These are phyloP conservation scores for Penicillium capsulatum DNA, from an alignment of 2,329 filamentous ascomycete genomes.

Conservation along the genomic window DNA sequence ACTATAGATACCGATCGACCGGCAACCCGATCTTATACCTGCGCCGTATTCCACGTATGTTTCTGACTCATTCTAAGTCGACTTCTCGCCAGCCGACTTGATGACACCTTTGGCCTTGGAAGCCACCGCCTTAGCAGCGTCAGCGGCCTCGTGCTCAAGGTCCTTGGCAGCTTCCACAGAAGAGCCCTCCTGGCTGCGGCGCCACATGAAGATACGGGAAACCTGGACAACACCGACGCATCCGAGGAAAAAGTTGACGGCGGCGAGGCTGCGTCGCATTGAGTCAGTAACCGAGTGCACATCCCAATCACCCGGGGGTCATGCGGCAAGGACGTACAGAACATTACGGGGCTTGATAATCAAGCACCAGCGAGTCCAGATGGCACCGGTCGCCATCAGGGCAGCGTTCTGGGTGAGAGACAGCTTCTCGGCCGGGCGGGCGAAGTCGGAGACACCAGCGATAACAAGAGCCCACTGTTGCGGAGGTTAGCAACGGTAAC, in stretches of 20 bases:
- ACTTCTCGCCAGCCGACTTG: conserved; percentile 23
- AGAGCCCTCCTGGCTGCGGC: conserved; percentile 53
- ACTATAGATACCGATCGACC: conserved; percentile 12
- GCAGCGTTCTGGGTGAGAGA: conserved; percentile 89
- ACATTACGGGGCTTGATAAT: conserved; percentile 93
- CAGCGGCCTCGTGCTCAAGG: conserved; percentile 35
- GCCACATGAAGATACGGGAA: conserved; percentile 66
- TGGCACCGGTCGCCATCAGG: conserved; percentile 82
- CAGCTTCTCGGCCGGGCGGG: conserved; percentile 85
- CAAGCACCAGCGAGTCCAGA: conserved; percentile 99
- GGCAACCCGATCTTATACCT: no score
- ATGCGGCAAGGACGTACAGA: conserved; percentile 56
- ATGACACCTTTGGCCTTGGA: conserved; percentile 31
- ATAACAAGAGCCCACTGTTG: conserved; percentile 83
- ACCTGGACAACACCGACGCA: conserved; percentile 80
- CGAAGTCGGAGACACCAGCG: conserved; percentile 86
- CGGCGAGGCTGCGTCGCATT: conserved; percentile 63
- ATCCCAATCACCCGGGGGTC: neutral
- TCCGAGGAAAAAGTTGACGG: conserved; percentile 97
- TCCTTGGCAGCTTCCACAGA: conserved; percentile 37
- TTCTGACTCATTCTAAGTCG: conserved; percentile 12
- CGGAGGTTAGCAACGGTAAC: neutral
- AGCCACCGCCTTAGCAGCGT: conserved; percentile 33
- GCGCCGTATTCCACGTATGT: conserved; percentile 3
- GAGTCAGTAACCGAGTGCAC: neutral